Conservation (phyloP, 2,329 filamentous ascomycete genomes). For the Paecilomyces formosus region DNA sequence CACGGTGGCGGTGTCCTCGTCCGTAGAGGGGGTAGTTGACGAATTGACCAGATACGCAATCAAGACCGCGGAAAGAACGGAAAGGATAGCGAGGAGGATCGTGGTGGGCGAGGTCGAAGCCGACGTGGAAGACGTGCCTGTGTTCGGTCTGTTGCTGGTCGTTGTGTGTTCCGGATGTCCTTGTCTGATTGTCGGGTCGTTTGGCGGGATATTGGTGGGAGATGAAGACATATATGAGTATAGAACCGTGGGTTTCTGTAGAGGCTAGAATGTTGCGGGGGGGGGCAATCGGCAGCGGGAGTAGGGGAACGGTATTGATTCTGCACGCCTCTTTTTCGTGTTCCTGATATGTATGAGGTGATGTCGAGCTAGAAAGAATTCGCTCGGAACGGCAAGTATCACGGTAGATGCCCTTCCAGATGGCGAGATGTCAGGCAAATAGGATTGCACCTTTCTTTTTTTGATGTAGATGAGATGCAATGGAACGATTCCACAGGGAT, state of each 20-base stretch:
- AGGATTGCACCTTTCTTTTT: background rate
- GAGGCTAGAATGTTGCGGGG: no score
- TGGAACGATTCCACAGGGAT: background rate
- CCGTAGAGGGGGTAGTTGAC: background rate
- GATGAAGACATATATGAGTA: background rate
- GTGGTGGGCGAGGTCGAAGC: background rate
- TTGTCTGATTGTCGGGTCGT: background rate
- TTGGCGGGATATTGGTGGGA: background rate
- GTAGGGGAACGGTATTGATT: no score
- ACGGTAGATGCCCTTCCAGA: background rate
- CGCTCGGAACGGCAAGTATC: no score
- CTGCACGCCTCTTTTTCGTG: no score
- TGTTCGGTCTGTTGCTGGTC: background rate
- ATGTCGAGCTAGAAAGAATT: no score
- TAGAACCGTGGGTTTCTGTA: no score
- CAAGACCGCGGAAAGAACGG: conserved; percentile 13
- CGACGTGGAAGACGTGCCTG: no score
- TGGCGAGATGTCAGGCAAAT: background rate
- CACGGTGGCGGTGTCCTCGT: background rate
- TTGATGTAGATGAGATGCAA: background rate
- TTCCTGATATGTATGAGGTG: no score
- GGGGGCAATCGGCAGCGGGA: no score
- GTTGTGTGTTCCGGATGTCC: background rate
- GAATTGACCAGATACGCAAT: conserved; percentile 6
- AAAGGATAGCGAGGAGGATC: conserved; percentile 10